These are phyloP conservation scores for Sordariomycetes sp. DNA, from an alignment of 2,329 filamentous ascomycete species.

Conservation along the genomic window DNA sequence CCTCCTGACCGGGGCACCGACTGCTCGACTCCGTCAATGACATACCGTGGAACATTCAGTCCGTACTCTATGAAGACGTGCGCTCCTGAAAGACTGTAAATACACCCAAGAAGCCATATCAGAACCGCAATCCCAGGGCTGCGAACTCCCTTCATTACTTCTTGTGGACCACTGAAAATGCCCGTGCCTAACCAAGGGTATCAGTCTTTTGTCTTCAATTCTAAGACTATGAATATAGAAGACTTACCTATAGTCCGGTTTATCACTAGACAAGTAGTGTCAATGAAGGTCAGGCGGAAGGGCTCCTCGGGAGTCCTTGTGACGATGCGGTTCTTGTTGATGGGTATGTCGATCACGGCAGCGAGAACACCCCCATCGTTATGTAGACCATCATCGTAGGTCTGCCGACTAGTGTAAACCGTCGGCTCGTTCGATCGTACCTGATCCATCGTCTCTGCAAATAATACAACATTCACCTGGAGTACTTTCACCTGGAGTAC, in stretches of 20 bases:
- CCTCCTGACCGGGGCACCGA: conserved; percentile 34
- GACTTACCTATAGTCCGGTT: conserved; percentile 27
- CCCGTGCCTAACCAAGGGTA: conserved; percentile 17
- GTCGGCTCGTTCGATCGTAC: too few species aligned
- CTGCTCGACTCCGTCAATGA: conserved; percentile 25
- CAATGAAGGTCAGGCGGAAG: conserved; percentile 24
- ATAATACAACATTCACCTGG: too few species aligned
- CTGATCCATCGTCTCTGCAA: too few species aligned
- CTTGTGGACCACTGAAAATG: conserved; percentile 23
- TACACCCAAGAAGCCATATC: conserved; percentile 27
- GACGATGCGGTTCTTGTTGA: conserved; percentile 17
- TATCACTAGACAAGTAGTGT: conserved; percentile 23
- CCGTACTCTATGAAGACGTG: conserved; percentile 35
- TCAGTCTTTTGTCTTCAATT: neutral
- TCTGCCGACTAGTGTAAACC: too few species aligned
- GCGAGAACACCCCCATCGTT: too few species aligned
- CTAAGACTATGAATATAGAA: neutral
- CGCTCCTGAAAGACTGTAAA: conserved; percentile 26
- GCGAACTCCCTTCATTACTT: conserved; percentile 21
- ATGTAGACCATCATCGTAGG: neutral
- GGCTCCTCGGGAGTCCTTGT: conserved; percentile 22
- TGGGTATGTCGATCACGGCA: neutral
- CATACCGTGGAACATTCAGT: conserved; percentile 33
- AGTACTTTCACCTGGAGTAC: too few species aligned
- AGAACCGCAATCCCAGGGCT: conserved; percentile 25